Base-by-base conservation (phyloP, 495 filamentous ascomycete species). In the Collariella sp. region DNA sequence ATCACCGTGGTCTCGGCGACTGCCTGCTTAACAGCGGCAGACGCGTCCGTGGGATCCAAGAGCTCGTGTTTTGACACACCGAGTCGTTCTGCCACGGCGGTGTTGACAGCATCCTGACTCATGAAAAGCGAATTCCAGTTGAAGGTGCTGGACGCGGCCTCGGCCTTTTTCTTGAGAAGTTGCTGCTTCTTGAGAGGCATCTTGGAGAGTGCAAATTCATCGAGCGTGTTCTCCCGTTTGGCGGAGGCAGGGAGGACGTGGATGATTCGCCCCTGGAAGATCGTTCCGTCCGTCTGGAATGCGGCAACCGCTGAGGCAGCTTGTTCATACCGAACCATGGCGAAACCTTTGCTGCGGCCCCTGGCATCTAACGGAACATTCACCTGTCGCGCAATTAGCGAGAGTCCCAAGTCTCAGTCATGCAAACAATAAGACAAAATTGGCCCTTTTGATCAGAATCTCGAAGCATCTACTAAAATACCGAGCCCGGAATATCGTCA, bases 91-190 rank as follows among this genome's bases (percentile, higher is more conserved):
- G 94, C 87, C 41, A 96, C 81, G 13, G 90, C 91, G 39, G 87
- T 86, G 70, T 96, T 90, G 36, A 97, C 91, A 39, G 93, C 88
- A 76, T 99, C 91, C 72, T 94, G 88, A 69, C 85, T 96, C 90
- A 98, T 93, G 68, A 93, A 97, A 41, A 98, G 74, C 15, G 89
- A 90, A 72, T 97, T 98, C 94, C 93, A 98, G 66, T 87, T 95
- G 70, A 96, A 96, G 10, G 80, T 80, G 7, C 78, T 83, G 7
- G 83, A 83, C 13, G 87, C 78, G 23, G 90, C 86, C 50, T 87
- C 82, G 36, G 81, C 74, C 67, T 86, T 95, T 55, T 84, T 84
- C 71, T 86, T 89, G 41, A 97, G 83, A 57, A 91, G 78, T 57
- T 86, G 88, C 68, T 96, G 93, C 63, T 95, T 95, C 66, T 96